phyloP scores from a whole-genome alignment of 306 rosid genomes.

The Malus domestica region ASM211411v1 NC_041803.1:25097001-25097500 shows the following conservation, averaged over 20 bases:
- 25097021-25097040: too few relatives aligned
- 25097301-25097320: neutral
- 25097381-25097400: neutral
- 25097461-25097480: neutral
- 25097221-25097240: too few relatives aligned
- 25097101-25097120: too few relatives aligned
- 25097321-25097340: slow-evolving; percentile 14
- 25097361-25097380: neutral
- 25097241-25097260: too few relatives aligned
- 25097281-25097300: rapidly evolving
- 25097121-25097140: rapidly evolving
- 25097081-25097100: slow-evolving; percentile 18
- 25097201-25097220: too few relatives aligned
- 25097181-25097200: too few relatives aligned
- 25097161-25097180: rapidly evolving
- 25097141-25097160: too few relatives aligned
- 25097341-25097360: slow-evolving; percentile 3
- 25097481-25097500: neutral
- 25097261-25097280: too few relatives aligned
- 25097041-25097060: neutral
- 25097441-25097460: slow-evolving; percentile 5
- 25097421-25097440: neutral
- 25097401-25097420: neutral
- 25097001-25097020: too few relatives aligned
- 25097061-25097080: slow-evolving; percentile 15